Evolutionary conservation across 1,284 basidiomycete species (phyloP).

Genomic region (Irpex rosettiformis): DNA sequence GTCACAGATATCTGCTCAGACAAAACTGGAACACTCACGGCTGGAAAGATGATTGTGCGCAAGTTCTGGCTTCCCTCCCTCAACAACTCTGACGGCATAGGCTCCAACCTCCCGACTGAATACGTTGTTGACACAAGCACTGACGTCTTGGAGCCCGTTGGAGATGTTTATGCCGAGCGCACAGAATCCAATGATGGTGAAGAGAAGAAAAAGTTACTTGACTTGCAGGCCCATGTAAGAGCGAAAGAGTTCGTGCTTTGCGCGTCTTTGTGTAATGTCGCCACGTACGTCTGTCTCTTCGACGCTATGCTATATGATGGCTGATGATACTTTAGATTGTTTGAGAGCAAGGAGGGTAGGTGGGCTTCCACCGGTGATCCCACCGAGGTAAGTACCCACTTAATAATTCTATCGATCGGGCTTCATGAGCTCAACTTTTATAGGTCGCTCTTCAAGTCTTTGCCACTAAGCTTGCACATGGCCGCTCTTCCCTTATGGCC

Average conservation of each 20-base stretch:
- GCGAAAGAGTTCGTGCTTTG: conserved; percentile 10
- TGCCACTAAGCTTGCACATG: conserved; percentile 15
- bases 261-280: conserved; percentile 15
- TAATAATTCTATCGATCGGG: conserved; percentile 62
- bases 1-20: conserved; percentile 58
- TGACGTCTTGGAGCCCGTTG: not conserved
- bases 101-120: conserved; percentile 11
- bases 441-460: not conserved
- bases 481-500: conserved; percentile 8
- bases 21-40: conserved; percentile 65
- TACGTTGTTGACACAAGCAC: conserved; percentile 2
- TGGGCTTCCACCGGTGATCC: conserved; percentile 73
- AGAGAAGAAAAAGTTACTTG: not conserved
- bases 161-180: not conserved
- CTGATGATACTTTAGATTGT: not conserved
- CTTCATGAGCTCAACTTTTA: not conserved
- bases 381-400: conserved; percentile 46
- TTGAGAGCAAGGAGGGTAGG: conserved; percentile 29
- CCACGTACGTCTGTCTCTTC: conserved; percentile 1
- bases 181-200: not conserved
- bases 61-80: conserved; percentile 48
- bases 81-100: not conserved
- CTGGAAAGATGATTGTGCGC: conserved; percentile 51
- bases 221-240: not conserved
- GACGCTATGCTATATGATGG: not conserved